Percentiles rank a stretch among this genome's conserved stretches.
phyloP scores from a whole-genome alignment of 495 filamentous ascomycete species.

The Neurospora sp. region DNA sequence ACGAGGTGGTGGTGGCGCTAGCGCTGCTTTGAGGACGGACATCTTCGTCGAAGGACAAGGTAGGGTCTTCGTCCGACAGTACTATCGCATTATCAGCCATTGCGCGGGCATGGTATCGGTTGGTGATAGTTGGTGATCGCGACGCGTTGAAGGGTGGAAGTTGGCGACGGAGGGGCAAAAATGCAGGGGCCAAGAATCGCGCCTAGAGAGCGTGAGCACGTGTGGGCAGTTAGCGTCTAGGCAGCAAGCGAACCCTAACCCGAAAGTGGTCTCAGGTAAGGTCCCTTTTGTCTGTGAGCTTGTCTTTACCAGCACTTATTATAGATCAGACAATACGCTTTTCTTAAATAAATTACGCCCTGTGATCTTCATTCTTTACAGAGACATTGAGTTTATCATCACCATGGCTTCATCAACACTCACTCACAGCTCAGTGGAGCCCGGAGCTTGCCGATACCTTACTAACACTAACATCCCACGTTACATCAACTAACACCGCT shows the following conservation, averaged over 20 bases:
- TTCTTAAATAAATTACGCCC: neutral
- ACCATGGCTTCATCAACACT: neutral
- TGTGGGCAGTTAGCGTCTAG: neutral
- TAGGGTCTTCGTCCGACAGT: conserved; percentile 15
- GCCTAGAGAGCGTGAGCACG: conserved; percentile 5
- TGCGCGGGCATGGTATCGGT: neutral
- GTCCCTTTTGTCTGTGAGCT: neutral
- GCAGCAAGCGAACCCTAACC: neutral
- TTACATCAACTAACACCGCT: neutral
- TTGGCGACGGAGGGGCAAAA: neutral
- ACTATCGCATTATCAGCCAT: conserved; percentile 12
- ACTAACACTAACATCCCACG: neutral
- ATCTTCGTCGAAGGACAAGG: conserved; percentile 6
- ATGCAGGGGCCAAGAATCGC: neutral
- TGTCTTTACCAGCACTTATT: neutral
- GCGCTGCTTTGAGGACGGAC: neutral
- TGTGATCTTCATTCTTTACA: neutral
- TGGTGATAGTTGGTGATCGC: neutral
- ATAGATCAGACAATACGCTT: neutral
- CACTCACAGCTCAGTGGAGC: neutral
- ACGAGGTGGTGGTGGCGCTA: neutral
- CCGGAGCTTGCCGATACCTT: neutral
- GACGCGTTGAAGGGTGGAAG: neutral
- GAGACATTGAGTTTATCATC: neutral
- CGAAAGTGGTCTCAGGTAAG: neutral